phyloP scores from a whole-genome alignment of 1,284 basidiomycete genomes.

The Lentinus polychrous region DNA sequence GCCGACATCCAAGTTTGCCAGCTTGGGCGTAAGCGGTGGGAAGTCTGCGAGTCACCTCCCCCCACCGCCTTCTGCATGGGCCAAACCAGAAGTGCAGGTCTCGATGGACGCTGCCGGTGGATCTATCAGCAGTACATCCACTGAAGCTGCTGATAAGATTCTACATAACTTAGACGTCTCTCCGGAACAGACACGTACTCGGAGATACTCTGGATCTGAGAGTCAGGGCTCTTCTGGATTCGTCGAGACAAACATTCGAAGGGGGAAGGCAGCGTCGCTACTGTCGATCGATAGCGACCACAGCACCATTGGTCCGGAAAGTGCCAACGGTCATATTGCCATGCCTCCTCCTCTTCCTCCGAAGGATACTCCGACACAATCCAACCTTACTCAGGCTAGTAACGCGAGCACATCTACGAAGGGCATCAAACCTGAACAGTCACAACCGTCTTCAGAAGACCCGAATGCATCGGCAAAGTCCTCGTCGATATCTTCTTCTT shows the following conservation, averaged over 20 bases:
- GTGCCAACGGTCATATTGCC: constrained; percentile 5
- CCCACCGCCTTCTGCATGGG: constrained; percentile 41
- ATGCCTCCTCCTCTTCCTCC: constrained; percentile 21
- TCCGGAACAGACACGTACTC: constrained; percentile 13
- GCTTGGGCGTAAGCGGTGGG: constrained; percentile 12
- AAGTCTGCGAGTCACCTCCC: constrained; percentile 10
- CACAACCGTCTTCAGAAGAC: constrained; percentile 9
- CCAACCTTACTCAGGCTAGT: background rate
- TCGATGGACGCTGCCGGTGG: constrained; percentile 46
- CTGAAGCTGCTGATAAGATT: constrained; percentile 38
- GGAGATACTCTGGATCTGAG: constrained; percentile 18
- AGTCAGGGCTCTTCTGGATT: constrained; percentile 21
- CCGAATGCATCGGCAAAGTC: constrained; percentile 8
- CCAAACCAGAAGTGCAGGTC: constrained; percentile 54
- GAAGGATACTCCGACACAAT: constrained; percentile 17
- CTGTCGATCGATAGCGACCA: constrained; percentile 30
- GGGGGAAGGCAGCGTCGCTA: constrained; percentile 33
- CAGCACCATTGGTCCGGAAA: constrained; percentile 28
- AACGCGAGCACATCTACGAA: constrained; percentile 4
- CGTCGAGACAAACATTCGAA: constrained; percentile 32
- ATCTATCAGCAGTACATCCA: constrained; percentile 30
- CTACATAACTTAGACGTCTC: constrained; percentile 42
- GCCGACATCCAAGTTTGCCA: constrained; percentile 11
- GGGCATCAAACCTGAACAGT: constrained; percentile 3
- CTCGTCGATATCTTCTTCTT: constrained; percentile 35